Percentiles rank a stretch among this genome's conserved stretches.
Conservation (phyloP, 2,329 filamentous ascomycete species). For the Ceratocystis destructans region DNA sequence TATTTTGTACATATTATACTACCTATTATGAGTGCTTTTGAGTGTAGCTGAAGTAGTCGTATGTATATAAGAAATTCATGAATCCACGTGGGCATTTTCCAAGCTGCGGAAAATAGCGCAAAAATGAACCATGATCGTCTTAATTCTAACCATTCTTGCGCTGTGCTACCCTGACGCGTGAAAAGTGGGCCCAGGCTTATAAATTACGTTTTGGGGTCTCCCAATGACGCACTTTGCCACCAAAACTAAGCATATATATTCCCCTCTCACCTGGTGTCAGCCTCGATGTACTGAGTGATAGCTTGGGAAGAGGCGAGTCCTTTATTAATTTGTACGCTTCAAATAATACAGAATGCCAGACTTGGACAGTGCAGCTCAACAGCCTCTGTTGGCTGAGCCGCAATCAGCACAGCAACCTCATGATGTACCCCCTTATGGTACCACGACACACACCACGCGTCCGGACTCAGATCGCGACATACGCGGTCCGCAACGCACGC, state of each 20-base stretch:
- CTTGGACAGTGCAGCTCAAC: neutral
- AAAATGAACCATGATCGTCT: neutral
- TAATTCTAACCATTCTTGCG: neutral
- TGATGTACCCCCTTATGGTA: neutral
- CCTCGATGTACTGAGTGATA: neutral
- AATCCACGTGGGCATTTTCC: neutral
- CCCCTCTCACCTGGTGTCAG: neutral
- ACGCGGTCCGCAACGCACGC: slow-evolving; percentile 25
- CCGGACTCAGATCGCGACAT: neutral
- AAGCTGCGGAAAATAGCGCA: neutral
- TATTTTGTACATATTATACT: neutral
- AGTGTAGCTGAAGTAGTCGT: neutral
- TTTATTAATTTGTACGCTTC: neutral
- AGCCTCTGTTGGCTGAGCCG: neutral
- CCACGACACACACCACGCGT: neutral
- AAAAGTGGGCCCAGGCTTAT: slow-evolving; percentile 2
- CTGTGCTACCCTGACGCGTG: neutral
- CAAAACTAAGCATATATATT: neutral
- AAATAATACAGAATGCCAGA: neutral
- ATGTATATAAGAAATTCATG: neutral
- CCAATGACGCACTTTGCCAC: slow-evolving; percentile 2
- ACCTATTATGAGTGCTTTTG: neutral
- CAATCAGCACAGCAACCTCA: neutral
- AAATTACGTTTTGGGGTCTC: slow-evolving; percentile 3
- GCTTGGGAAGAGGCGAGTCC: neutral